Percentiles rank a stretch among this genome's conserved stretches.
phyloP scores from a whole-genome alignment of 495 filamentous ascomycete genomes.

The Penicillium pulvis region DNA sequence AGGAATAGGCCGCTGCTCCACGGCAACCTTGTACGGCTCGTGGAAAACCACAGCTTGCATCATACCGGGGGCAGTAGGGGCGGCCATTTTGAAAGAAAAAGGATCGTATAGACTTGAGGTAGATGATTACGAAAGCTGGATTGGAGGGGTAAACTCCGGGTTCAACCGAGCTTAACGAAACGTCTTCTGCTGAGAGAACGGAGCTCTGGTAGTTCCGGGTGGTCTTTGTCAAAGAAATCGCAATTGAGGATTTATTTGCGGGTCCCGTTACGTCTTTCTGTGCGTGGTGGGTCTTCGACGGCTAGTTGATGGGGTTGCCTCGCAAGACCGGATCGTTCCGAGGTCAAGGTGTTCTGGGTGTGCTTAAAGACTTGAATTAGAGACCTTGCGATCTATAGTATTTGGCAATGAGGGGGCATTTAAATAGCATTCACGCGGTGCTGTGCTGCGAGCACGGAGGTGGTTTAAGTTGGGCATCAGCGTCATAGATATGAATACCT shows the following conservation, averaged over 20 bases:
- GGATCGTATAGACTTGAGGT: too few relatives aligned
- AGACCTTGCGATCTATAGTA: too few relatives aligned
- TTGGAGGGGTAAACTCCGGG: not conserved
- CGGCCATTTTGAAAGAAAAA: conserved; percentile 9
- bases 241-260: conserved; percentile 11
- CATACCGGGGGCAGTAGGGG: conserved; percentile 22
- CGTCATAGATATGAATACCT: too few relatives aligned
- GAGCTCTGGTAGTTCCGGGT: conserved; percentile 2
- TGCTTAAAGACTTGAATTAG: too few relatives aligned
- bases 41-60: conserved; percentile 56
- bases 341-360: not conserved
- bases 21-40: conserved; percentile 46
- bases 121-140: not conserved
- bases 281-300: conserved; percentile 13
- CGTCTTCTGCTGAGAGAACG: not conserved
- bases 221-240: conserved; percentile 3
- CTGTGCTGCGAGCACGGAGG: not conserved
- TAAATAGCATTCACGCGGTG: not conserved
- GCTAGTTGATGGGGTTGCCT: not conserved
- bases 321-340: not conserved
- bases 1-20: conserved; percentile 54
- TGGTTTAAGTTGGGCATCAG: too few relatives aligned
- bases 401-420: too few relatives aligned
- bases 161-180: not conserved
- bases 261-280: conserved; percentile 13